Evolutionary conservation across 179 eudicot species (phyloP).

Genomic region (Beta macrorhiza): DNA sequence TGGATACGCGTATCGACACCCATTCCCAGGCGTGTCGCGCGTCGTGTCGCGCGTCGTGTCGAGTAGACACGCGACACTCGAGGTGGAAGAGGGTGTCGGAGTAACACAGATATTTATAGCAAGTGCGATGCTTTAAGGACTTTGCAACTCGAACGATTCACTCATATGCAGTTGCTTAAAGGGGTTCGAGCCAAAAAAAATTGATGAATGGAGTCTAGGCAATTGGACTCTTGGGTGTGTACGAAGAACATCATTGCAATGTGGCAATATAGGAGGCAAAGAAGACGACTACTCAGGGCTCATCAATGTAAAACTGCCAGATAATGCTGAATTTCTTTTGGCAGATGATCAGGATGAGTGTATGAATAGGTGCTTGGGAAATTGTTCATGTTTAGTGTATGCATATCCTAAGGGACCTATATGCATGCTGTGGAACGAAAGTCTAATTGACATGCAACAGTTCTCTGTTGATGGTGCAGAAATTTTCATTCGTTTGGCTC

Average conservation of each 20-base stretch:
- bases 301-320: constrained; percentile 37
- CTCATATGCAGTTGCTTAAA: constrained; percentile 40
- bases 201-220: constrained; percentile 39
- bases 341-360: not conserved
- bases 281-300: constrained; percentile 40
- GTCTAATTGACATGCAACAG: constrained; percentile 23
- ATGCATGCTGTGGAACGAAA: constrained; percentile 27
- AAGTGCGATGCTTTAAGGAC: constrained; percentile 50
- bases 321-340: constrained; percentile 17
- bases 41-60: too few species aligned
- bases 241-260: constrained; percentile 32
- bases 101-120: constrained; percentile 40
- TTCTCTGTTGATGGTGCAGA: constrained; percentile 6
- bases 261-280: constrained; percentile 1
- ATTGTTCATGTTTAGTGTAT: constrained; percentile 26
- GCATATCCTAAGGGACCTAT: constrained; percentile 16
- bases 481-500: constrained; percentile 22
- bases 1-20: too few species aligned
- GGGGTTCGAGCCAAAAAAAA: constrained; percentile 40
- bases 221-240: constrained; percentile 50
- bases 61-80: too few species aligned
- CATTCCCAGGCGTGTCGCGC: too few species aligned
- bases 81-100: too few species aligned
- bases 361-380: not conserved
- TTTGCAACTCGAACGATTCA: constrained; percentile 28